Base-by-base conservation (phyloP, 176 grass and related monocot genomes). In the Carex parvula region DNA sequence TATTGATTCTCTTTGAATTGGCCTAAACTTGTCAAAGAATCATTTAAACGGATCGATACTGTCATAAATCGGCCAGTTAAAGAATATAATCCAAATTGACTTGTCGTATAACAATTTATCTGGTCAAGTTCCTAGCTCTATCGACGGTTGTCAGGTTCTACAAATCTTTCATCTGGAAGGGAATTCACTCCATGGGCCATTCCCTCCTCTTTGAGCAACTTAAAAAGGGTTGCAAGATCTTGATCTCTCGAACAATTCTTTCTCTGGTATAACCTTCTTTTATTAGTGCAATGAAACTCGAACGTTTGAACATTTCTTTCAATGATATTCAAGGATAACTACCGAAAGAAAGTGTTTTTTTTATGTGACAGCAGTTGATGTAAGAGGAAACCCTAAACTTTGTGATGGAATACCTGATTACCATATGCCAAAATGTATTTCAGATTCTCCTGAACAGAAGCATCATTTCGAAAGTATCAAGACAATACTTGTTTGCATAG, bases 251-350 rank as follows among this genome's bases (percentile, higher is more conserved):
- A 46, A 60, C 0, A 94, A 88, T 61, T 77, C 56, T 22, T 85
- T 94, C 1, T 89, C 77, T 0, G 83, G 89, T 33, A 12, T 8
- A 13, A 85, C 89, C 85, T 8, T 8, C 18, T 3, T 86, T 90
- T 30, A 60, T 93, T 70, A 84, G 10, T 24, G 74, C 0, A 2
- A 76, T 88, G 63, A 44, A 54, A 13, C 81, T 89, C 5, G 0
- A 13, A 80, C 20, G 1, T 62, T 67, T 92, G 64, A 90, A 92
- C 52, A 33, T 91, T 29, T 89, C 92, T 39, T 91, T 89, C 73
- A 94, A 91, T 60, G 16, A 84, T 24, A 89, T 94, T 33, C 63
- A 89, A 33, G 92, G 89, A 1, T n/a, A 82, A 3, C 62, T 91
- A 12, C 92, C 92, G 22, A 12, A 85, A 32, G 22, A 72, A 20